phyloP scores from a whole-genome alignment of 2,329 filamentous ascomycete species.

The Didymella sp. region DNA sequence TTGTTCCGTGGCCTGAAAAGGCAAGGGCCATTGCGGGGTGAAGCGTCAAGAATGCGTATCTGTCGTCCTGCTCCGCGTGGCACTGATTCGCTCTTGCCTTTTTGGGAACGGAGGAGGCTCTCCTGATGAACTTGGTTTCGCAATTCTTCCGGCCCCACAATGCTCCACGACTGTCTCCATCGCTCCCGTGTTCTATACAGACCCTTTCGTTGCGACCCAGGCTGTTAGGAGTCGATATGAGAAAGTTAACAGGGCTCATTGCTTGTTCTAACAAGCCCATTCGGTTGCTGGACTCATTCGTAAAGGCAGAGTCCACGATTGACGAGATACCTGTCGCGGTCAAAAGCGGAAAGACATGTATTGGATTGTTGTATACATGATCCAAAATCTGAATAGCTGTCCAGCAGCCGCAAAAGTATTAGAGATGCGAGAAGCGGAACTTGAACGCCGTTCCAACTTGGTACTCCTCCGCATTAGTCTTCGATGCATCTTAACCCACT shows the following conservation, averaged over 20 bases:
- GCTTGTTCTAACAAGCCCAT: neutral
- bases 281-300: neutral
- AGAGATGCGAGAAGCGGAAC: neutral
- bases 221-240: no score
- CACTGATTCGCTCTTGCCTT: neutral
- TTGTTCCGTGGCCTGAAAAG: conserved; percentile 6
- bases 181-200: neutral
- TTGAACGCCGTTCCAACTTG: neutral
- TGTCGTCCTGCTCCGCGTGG: conserved; percentile 2
- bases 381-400: neutral
- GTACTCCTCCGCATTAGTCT: neutral
- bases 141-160: conserved; percentile 15
- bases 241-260: neutral
- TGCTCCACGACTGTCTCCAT: neutral
- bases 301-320: no score
- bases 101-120: conserved; percentile 8
- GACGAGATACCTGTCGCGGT: neutral
- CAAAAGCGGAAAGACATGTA: neutral
- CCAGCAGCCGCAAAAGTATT: neutral
- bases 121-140: conserved; percentile 13
- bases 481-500: neutral
- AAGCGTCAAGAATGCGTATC: neutral
- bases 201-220: neutral
- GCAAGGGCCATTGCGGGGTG: conserved; percentile 4
- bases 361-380: neutral